These are phyloP conservation scores for Venturia nashicola DNA, from an alignment of 2,329 filamentous ascomycete species.

Conservation along the genomic window DNA sequence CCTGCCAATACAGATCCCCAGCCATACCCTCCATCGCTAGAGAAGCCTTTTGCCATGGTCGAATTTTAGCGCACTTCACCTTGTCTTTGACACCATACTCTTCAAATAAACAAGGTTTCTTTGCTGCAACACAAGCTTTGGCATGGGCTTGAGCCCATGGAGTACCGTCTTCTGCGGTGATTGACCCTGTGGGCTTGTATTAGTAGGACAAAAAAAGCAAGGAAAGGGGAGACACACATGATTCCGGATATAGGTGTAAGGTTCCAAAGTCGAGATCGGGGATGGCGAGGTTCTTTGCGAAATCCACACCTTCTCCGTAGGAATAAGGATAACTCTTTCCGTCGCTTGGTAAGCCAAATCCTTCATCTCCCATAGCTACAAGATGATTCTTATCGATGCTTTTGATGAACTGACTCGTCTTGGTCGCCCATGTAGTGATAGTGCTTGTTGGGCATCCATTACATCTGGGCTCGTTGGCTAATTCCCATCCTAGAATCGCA, in stretches of 20 bases:
- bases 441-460: conserved; percentile 44
- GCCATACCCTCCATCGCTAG: conserved; percentile 19
- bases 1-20: conserved; percentile 23
- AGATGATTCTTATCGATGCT: conserved; percentile 47
- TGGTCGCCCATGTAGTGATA: conserved; percentile 47
- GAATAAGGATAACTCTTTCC: conserved; percentile 37
- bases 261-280: conserved; percentile 44
- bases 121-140: conserved; percentile 22
- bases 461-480: conserved; percentile 56
- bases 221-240: conserved; percentile 23
- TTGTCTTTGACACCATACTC: conserved; percentile 23
- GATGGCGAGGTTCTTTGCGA: conserved; percentile 38
- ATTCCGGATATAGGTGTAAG: conserved; percentile 39
- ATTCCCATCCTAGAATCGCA: conserved; percentile 55
- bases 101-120: conserved; percentile 29
- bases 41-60: conserved; percentile 20
- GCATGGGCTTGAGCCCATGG: conserved; percentile 37
- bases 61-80: conserved; percentile 6
- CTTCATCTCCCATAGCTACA: conserved; percentile 53
- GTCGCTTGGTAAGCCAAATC: conserved; percentile 36
- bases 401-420: conserved; percentile 50
- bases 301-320: conserved; percentile 39
- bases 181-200: conserved; percentile 11
- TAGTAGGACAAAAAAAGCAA: not conserved
- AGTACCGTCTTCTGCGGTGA: conserved; percentile 30